A percentile compares a stretch with the other conserved stretches of the same genome.
Conservation (phyloP, 2,329 filamentous ascomycete genomes). For the Septoria petroselini region DNA sequence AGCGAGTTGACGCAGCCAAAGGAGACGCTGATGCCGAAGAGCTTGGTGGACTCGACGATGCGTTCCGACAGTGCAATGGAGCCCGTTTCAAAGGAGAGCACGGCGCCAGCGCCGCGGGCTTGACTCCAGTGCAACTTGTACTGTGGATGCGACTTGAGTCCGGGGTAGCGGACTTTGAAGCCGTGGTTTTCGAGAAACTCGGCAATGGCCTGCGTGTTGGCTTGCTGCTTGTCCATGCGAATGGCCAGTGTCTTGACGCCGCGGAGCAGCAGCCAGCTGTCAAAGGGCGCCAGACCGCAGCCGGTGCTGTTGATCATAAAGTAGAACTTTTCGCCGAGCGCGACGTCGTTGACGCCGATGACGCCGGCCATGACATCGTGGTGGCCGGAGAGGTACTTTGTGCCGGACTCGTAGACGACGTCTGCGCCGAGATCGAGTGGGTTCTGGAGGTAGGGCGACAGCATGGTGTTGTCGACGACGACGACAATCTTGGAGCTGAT, state of each 20-base stretch:
- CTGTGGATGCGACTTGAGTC: slow-evolving; percentile 89
- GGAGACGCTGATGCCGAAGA: slow-evolving; percentile 95
- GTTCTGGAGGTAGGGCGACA: slow-evolving; percentile 90
- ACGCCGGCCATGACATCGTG: slow-evolving; percentile 99
- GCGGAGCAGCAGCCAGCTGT: slow-evolving; percentile 91
- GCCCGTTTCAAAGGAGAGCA: slow-evolving; percentile 93
- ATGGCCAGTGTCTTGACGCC: slow-evolving; percentile 96
- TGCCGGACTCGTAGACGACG: slow-evolving; percentile 95
- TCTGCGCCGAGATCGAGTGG: slow-evolving; percentile 92
- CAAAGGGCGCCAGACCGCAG: slow-evolving; percentile 89
- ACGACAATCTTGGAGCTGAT: slow-evolving; percentile 77
- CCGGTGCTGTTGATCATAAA: slow-evolving; percentile 97
- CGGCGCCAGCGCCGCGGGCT: slow-evolving; percentile 88
- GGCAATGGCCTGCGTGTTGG: slow-evolving; percentile 85
- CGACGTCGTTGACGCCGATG: slow-evolving; percentile 80
- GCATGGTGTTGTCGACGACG: slow-evolving; percentile 97
- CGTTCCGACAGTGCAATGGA: slow-evolving; percentile 78
- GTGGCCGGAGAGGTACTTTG: slow-evolving; percentile 95
- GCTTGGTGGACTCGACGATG: slow-evolving; percentile 85
- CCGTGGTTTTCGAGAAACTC: slow-evolving; percentile 87
- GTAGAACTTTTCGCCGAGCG: slow-evolving; percentile 83
- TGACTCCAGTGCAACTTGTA: slow-evolving; percentile 96
- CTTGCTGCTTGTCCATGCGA: slow-evolving; percentile 97
- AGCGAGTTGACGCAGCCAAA: slow-evolving; percentile 98
- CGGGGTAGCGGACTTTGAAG: slow-evolving; percentile 93